Conservation (phyloP, 2,329 filamentous ascomycete genomes). For the Epichloe sp. region DNA sequence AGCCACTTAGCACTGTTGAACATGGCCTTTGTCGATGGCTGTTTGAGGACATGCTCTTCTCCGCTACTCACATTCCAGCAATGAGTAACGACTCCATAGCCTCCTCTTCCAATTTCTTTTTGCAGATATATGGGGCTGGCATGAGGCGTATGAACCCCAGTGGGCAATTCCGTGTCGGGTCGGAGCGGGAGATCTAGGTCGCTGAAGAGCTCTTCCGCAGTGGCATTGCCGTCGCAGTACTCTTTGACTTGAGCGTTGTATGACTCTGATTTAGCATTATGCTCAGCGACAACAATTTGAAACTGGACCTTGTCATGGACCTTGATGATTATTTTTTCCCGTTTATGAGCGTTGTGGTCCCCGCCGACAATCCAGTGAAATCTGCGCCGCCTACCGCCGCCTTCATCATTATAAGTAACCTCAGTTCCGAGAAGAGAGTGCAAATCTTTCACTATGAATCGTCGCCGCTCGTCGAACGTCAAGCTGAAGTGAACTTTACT, state of each 20-base stretch:
- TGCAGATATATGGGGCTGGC: conserved; percentile 6
- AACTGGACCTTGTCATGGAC: conserved; percentile 2
- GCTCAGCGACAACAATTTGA: conserved; percentile 4
- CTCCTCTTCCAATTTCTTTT: conserved; percentile 7
- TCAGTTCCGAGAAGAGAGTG: conserved; percentile 11
- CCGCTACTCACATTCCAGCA: conserved; percentile 13
- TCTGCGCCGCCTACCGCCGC: conserved; percentile 7
- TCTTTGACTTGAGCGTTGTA: conserved; percentile 11
- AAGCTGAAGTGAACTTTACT: conserved; percentile 9
- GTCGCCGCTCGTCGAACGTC: conserved; percentile 10
- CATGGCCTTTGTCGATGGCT: conserved; percentile 4
- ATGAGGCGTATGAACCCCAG: conserved; percentile 6
- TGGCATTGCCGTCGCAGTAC: conserved; percentile 9
- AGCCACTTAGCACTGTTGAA: conserved; percentile 1
- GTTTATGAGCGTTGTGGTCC: background rate
- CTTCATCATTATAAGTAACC: conserved; percentile 12
- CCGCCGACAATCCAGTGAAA: conserved; percentile 15
- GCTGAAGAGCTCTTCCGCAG: conserved; percentile 6
- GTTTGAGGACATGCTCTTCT: conserved; percentile 11
- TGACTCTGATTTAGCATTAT: conserved; percentile 4
- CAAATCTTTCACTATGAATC: conserved; percentile 11
- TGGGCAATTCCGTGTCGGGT: conserved; percentile 3
- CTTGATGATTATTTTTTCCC: conserved; percentile 6
- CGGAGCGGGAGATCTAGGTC: conserved; percentile 5
- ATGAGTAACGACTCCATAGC: conserved; percentile 10